Evolutionary conservation across 148 eudicot genomes (phyloP), one percentile per base, ranked within the genome.

Genomic region (Rhododendron henanense): DNA sequence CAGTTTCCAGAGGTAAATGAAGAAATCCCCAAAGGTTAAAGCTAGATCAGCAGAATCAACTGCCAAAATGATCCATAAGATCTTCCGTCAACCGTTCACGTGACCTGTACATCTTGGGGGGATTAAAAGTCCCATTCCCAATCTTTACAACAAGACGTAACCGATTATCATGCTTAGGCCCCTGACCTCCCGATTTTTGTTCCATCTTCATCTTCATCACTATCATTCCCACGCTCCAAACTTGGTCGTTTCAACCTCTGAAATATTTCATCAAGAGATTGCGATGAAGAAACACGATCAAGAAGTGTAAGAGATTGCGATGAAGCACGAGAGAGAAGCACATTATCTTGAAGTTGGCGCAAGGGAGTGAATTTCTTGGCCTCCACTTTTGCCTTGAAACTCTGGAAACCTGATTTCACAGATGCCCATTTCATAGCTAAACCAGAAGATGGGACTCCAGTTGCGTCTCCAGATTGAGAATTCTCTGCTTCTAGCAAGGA

Each of bases 371-470:
- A 91, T 80, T 77, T 91, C 83, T 88, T 92, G 45, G 90, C 88
- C 51, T 86, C 94, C n/a, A 93, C 88, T 55, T 87, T 91, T 61
- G 90, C 76, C 86, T 90, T 91, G 18, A 93, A 71, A 80, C 79
- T 91, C 28, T 79, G 91, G 55, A 94, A 88, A 82, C 96, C 93
- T 2, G 79, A 84, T 87, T 94, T 95, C 98, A 97, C 91, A 0
- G 96, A 89, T 85, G 87, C 87, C 96, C 96, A 97, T 39, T 94
- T 95, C 6, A 93, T 89, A 79, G 96, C 87, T 88, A 97, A 23
- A 33, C 92, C 86, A 71, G 98, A 88, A 82, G 96, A 85, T 59
- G 92, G 87, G 44, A 88, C 90, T 19, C 35, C 86, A 6, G 74
- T 44, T 57, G 84, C 59, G 35, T 63, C 87, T 84, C 94, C 98